These are phyloP conservation scores for Microstegium vimineum DNA, from an alignment of 176 grass and related monocot genomes.

Conservation along the genomic window DNA sequence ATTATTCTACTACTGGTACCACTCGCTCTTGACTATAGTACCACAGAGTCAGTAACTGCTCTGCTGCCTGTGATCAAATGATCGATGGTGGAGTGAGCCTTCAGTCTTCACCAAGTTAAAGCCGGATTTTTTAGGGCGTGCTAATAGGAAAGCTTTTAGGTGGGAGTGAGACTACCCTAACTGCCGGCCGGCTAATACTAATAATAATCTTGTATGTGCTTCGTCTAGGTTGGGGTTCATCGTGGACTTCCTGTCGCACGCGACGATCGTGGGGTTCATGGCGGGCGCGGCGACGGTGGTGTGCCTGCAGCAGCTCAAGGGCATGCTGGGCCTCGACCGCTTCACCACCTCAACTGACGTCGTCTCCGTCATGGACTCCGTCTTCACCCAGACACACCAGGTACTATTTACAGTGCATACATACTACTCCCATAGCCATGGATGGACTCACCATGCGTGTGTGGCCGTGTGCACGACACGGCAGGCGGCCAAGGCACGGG, in stretches of 20 bases:
- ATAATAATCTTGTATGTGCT: no score
- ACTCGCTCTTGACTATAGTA: not conserved
- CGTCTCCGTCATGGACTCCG: conserved; percentile 81
- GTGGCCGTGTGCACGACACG: not conserved
- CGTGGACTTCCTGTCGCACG: conserved; percentile 89
- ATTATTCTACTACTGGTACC: not conserved
- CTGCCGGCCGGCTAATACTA: not conserved
- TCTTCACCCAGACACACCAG: conserved; percentile 83
- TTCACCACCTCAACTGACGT: conserved; percentile 86
- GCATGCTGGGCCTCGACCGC: conserved; percentile 67
- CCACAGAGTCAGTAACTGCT: not conserved
- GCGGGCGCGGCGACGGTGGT: conserved; percentile 91
- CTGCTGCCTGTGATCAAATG: no score
- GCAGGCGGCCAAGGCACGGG: not conserved
- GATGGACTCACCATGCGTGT: not conserved
- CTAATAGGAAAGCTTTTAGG: not conserved
- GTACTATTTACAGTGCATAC: no score
- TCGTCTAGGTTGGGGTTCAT: conserved; percentile 93
- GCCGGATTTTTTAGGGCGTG: not conserved
- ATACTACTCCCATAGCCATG: no score
- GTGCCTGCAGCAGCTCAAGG: conserved; percentile 94
- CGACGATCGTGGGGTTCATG: conserved; percentile 96
- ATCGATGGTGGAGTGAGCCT: not conserved
- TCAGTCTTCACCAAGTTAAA: not conserved
- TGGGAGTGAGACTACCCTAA: not conserved